Evolutionary conservation across 805 yeast genomes (phyloP).

Genomic region (Yarrowia osloensis): DNA sequence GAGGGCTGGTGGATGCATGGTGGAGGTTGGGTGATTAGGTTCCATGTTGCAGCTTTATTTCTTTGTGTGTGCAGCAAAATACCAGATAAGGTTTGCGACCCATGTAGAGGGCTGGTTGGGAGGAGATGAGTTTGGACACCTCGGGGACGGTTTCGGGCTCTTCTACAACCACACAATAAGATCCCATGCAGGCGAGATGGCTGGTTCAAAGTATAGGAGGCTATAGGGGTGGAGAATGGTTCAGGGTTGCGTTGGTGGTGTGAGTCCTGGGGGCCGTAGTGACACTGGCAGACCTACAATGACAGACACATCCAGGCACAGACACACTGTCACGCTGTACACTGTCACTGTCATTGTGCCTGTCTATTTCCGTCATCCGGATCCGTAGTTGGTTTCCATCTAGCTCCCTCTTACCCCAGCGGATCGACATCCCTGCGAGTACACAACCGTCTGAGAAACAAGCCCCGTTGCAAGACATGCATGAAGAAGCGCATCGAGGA

Average conservation of each 20-base stretch:
- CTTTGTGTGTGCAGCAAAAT: neutral
- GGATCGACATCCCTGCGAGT: neutral
- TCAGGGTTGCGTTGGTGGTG: neutral
- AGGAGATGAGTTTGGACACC: neutral
- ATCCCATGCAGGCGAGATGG: constrained; percentile 10
- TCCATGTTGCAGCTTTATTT: neutral
- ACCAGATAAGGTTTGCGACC: neutral
- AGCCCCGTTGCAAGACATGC: neutral
- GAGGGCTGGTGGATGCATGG: neutral
- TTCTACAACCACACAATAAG: neutral
- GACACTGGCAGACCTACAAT: no score
- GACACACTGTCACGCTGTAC: no score
- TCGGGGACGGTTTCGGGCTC: no score
- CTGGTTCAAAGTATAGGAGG: neutral
- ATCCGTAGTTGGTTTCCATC: neutral
- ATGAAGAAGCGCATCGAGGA: neutral
- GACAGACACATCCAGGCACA: no score
- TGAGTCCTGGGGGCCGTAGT: no score
- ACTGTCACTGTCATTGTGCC: no score
- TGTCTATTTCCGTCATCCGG: no score
- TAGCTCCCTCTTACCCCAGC: neutral
- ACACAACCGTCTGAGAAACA: neutral
- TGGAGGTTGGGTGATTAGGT: neutral
- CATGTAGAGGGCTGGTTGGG: neutral
- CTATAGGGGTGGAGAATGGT: neutral